Evolutionary conservation across 2,329 filamentous ascomycete genomes (phyloP).

Genomic region (Dactylellina drechsleri): DNA sequence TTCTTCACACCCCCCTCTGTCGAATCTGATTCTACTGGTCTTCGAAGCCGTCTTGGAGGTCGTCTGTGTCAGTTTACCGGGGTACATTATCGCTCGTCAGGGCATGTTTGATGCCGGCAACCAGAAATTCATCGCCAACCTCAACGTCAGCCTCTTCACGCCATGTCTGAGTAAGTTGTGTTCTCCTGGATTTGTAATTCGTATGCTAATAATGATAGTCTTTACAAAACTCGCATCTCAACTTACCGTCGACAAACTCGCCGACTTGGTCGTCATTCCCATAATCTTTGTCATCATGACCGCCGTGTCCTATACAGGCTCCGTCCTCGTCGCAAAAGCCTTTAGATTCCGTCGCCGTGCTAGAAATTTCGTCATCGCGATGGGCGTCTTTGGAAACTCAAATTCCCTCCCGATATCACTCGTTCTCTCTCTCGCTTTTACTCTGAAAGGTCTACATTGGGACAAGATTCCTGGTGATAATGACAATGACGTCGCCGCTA

Average conservation of each 20-base stretch:
- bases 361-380: constrained; percentile 93
- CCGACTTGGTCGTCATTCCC: constrained; percentile 93
- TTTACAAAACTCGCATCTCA: constrained; percentile 97
- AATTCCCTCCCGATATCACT: constrained; percentile 97
- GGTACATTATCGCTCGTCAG: constrained; percentile 87
- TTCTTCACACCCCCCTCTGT: constrained; percentile 61
- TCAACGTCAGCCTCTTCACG: constrained; percentile 96
- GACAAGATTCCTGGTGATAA: constrained; percentile 89
- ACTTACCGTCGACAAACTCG: constrained; percentile 87
- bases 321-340: constrained; percentile 74
- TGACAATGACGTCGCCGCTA: constrained; percentile 90
- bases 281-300: constrained; percentile 91
- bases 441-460: constrained; percentile 92
- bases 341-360: constrained; percentile 86
- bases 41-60: constrained; percentile 96
- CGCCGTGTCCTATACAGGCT: constrained; percentile 81
- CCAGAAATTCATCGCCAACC: constrained; percentile 94
- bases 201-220: constrained; percentile 67
- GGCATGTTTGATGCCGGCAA: constrained; percentile 95
- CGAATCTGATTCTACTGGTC: constrained; percentile 79
- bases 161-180: constrained; percentile 83
- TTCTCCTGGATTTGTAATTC: neutral
- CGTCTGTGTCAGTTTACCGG: constrained; percentile 91
- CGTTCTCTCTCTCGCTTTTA: constrained; percentile 91
- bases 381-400: constrained; percentile 93